Evolutionary conservation across 495 filamentous ascomycete species (phyloP).

Genomic region (Venustampulla echinocandica): DNA sequence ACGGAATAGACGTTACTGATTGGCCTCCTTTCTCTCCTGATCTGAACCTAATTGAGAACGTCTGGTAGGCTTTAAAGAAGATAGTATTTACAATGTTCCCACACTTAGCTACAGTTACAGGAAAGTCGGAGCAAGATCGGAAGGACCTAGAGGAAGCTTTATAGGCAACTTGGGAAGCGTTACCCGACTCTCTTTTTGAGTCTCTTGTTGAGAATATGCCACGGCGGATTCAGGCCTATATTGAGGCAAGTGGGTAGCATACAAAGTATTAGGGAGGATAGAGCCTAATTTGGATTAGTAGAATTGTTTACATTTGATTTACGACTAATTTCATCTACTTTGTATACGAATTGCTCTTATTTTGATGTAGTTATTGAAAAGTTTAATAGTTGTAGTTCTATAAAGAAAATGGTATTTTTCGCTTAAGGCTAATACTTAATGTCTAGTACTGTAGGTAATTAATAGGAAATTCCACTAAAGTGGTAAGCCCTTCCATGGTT

Average conservation of each 20-base stretch:
- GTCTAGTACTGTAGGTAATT: no score
- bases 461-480: no score
- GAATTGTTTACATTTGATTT: no score
- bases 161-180: constrained; percentile 10
- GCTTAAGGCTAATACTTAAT: no score
- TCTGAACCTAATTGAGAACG: constrained; percentile 3
- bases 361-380: no score
- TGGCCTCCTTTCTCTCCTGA: constrained; percentile 10
- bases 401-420: no score
- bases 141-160: constrained; percentile 9
- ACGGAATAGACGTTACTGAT: constrained; percentile 10
- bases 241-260: constrained; percentile 16
- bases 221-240: constrained; percentile 2
- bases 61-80: constrained; percentile 1
- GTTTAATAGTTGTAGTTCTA: no score
- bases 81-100: background rate
- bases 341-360: no score
- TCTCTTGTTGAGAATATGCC: constrained; percentile 13
- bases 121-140: background rate
- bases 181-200: constrained; percentile 16
- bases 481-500: no score
- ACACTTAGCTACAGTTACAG: background rate
- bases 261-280: constrained; percentile 23
- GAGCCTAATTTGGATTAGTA: no score
- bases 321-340: no score